phyloP scores from a whole-genome alignment of 2,329 filamentous ascomycete genomes.

The Cadophora sp. region DNA sequence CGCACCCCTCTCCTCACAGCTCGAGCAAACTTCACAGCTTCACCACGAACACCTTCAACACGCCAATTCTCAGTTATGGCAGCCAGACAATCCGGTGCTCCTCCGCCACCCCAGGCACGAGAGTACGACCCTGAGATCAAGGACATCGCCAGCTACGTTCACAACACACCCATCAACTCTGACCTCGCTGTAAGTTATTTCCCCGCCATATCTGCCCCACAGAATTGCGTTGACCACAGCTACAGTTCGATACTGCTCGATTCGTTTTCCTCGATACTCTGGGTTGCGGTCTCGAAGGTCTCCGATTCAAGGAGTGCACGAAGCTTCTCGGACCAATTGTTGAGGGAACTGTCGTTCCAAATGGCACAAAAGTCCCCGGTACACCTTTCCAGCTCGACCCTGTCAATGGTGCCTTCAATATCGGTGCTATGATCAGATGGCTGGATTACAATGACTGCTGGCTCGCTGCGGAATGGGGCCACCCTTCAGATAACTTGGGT shows the following conservation, averaged over 20 bases:
- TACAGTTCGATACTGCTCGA: constrained; percentile 90
- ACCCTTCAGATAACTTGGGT: constrained; percentile 97
- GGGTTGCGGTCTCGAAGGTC: constrained; percentile 93
- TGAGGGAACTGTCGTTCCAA: constrained; percentile 87
- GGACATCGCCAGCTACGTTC: constrained; percentile 94
- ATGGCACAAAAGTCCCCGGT: constrained; percentile 89
- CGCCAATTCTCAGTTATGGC: constrained; percentile 48
- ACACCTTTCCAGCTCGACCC: constrained; percentile 95
- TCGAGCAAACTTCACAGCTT: constrained; percentile 35
- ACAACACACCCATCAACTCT: constrained; percentile 89
- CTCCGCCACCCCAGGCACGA: constrained; percentile 57
- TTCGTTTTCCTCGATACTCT: constrained; percentile 97
- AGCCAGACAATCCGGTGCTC: constrained; percentile 50
- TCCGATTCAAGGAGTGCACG: constrained; percentile 94
- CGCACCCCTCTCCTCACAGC: constrained; percentile 40
- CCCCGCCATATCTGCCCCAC: constrained; percentile 20
- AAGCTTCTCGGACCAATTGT: constrained; percentile 94
- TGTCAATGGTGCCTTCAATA: constrained; percentile 97
- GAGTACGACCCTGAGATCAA: constrained; percentile 91
- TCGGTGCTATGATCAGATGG: constrained; percentile 98
- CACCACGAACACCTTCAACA: constrained; percentile 32
- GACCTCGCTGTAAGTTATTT: constrained; percentile 80
- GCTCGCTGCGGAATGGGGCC: constrained; percentile 98
- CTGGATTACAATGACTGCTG: constrained; percentile 99
- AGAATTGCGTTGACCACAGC: constrained; percentile 28